Evolutionary conservation across 2,329 filamentous ascomycete genomes (phyloP).

Genomic region (Dactylellina drechsleri): DNA sequence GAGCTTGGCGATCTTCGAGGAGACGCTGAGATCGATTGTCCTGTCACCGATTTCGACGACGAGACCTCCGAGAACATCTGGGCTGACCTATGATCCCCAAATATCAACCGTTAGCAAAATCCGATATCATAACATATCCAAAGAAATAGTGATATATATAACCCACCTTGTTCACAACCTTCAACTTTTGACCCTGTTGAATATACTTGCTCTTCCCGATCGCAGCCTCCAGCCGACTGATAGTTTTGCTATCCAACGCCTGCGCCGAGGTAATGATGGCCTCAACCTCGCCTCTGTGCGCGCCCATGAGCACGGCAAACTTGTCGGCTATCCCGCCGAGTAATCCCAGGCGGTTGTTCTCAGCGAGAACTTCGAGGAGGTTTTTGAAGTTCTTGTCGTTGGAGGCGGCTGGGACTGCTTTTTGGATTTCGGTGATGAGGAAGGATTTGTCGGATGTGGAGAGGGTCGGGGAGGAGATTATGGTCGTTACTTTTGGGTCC

Average conservation of each 20-base stretch:
- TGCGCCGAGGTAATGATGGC: slow-evolving; percentile 88
- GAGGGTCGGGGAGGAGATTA: slow-evolving; percentile 85
- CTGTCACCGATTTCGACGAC: slow-evolving; percentile 97
- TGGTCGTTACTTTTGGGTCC: slow-evolving; percentile 80
- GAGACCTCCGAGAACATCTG: slow-evolving; percentile 91
- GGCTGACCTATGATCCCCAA: slow-evolving; percentile 75
- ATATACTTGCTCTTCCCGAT: slow-evolving; percentile 90
- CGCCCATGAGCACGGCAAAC: slow-evolving; percentile 87
- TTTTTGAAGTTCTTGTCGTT: slow-evolving; percentile 86
- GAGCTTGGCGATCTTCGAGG: slow-evolving; percentile 93
- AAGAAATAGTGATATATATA: not conserved
- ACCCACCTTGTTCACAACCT: slow-evolving; percentile 86
- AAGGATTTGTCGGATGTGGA: slow-evolving; percentile 80
- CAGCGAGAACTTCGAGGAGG: slow-evolving; percentile 87
- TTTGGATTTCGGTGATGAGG: slow-evolving; percentile 87
- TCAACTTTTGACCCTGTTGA: slow-evolving; percentile 94
- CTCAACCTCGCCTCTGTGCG: slow-evolving; percentile 91
- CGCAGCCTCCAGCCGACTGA: slow-evolving; percentile 85
- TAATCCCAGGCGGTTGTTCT: slow-evolving; percentile 92
- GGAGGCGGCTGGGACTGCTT: slow-evolving; percentile 73
- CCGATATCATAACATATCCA: not conserved
- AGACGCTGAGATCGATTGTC: slow-evolving; percentile 97
- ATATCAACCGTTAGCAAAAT: slow-evolving; percentile 4
- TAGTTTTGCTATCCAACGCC: slow-evolving; percentile 87
- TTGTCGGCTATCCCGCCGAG: slow-evolving; percentile 85